Base-by-base conservation (phyloP, 177 flowering plant species). In the Vitis hybrid region DNA sequence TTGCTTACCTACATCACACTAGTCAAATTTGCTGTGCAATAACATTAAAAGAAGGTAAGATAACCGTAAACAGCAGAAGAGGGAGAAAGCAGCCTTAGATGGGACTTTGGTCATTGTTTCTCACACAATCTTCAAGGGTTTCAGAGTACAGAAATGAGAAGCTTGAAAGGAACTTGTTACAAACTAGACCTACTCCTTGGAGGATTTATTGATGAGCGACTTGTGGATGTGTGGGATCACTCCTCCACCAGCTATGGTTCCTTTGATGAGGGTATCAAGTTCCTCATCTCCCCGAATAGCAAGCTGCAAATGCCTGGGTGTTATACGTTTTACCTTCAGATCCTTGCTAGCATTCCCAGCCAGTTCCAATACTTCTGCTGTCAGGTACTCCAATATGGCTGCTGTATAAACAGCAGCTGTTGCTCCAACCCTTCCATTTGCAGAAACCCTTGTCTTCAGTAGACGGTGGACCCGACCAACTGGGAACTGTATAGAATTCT, bases 171-270 rank as follows among this genome's bases (percentile, higher is more conserved):
- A 40, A 40, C 45, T 40, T 0, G 45, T 40, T 40, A 40, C 9
- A 40, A 40, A 40, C 45, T 40, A 40, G 7, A 40, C 62, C 48
- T 67, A 67, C 50, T 67, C 70, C n/a, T 56, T 67, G 48, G 70
- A 55, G 51, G 70, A 55, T 30, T 67, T 67, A 57, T 67, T 67
- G 21, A 67, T 67, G 23, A 67, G 70, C 0, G 70, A 67, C 70
- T 67, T 67, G 70, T 67, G 70, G 26, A 67, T 67, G 52, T 67
- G 70, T 8, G 70, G 70, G 70, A 67, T 67, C 17, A 67, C 70
- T 23, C 70, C 70, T 21, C 70, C 70, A 67, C 70, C 70, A 2
- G 70, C 70, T 21, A 67, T 67, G 70, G 70, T 67, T 26, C 70
- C 70, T 56, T 67, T 67, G 61, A 67, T 67, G 50, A 67, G 70